phyloP scores from a whole-genome alignment of 2,329 filamentous ascomycete genomes.

The Penicillium rolfsii region DNA sequence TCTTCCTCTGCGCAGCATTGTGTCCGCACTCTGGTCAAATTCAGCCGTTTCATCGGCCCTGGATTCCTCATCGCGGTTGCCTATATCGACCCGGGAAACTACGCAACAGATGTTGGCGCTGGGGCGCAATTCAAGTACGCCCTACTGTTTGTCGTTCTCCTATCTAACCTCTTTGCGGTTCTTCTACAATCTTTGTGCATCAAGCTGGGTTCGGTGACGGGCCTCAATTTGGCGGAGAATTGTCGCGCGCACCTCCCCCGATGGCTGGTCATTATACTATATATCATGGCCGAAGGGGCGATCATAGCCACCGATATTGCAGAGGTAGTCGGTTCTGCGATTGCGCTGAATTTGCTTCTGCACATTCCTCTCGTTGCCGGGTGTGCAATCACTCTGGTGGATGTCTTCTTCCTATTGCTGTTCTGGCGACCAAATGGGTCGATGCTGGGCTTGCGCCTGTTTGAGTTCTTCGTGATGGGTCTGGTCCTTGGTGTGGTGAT shows the following conservation, averaged over 20 bases:
- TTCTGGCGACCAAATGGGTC: conserved; percentile 59
- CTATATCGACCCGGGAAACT: conserved; percentile 56
- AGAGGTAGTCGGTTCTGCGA: conserved; percentile 63
- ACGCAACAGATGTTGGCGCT: conserved; percentile 54
- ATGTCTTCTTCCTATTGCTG: conserved; percentile 60
- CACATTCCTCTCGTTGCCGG: conserved; percentile 59
- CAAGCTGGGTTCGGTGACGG: conserved; percentile 70
- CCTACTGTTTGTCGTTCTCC: conserved; percentile 52
- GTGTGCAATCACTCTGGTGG: conserved; percentile 60
- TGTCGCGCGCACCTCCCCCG: conserved; percentile 67
- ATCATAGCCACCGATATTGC: conserved; percentile 74
- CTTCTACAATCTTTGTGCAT: conserved; percentile 54
- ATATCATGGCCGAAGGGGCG: conserved; percentile 65
- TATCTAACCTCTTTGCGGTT: conserved; percentile 55
- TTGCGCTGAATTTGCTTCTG: conserved; percentile 58
- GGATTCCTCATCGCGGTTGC: conserved; percentile 54
- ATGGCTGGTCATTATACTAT: conserved; percentile 67
- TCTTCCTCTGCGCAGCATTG: conserved; percentile 23
- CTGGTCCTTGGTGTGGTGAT: conserved; percentile 60
- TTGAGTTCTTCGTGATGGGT: conserved; percentile 59
- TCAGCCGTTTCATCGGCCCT: conserved; percentile 51
- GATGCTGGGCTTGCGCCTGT: conserved; percentile 56
- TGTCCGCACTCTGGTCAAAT: conserved; percentile 43
- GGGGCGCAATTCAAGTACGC: conserved; percentile 50
- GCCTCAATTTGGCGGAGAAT: conserved; percentile 67